phyloP scores from a whole-genome alignment of 108 stramenopile species.

The Cyclotella cryptica region DNA sequence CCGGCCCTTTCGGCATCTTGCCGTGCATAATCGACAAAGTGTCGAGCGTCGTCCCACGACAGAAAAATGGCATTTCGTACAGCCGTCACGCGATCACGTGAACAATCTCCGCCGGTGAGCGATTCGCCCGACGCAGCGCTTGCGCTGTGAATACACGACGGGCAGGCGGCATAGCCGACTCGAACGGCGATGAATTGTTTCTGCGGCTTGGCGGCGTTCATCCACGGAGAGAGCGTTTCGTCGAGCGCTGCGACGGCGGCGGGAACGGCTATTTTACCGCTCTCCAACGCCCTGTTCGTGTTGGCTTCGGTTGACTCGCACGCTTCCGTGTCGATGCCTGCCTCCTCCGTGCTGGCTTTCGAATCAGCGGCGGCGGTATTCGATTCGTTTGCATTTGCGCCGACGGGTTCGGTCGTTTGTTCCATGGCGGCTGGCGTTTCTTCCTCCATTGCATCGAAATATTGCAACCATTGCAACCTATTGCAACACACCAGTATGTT shows the following conservation, averaged over 20 bases:
- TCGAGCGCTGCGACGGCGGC: neutral
- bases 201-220: neutral
- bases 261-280: too few relatives aligned
- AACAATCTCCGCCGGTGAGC: neutral
- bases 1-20: neutral
- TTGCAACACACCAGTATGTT: too few relatives aligned
- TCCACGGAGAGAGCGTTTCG: neutral
- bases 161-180: conserved; percentile 29
- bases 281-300: neutral
- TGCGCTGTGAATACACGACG: neutral
- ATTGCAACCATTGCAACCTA: too few relatives aligned
- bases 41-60: conserved; percentile 32
- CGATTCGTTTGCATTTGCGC: neutral
- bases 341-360: neutral
- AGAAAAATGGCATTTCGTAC: conserved; percentile 42
- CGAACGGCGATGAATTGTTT: conserved; percentile 36
- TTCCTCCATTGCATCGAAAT: too few relatives aligned
- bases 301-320: neutral
- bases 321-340: neutral
- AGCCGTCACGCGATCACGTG: neutral
- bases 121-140: neutral
- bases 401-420: neutral
- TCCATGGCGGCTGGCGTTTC: too few relatives aligned
- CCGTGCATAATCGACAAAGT: conserved; percentile 31
- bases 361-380: neutral